A percentile compares a stretch with the other conserved stretches of the same genome.
Conservation (phyloP, 139 green algal species). For the Nannochloris sp. region DNA sequence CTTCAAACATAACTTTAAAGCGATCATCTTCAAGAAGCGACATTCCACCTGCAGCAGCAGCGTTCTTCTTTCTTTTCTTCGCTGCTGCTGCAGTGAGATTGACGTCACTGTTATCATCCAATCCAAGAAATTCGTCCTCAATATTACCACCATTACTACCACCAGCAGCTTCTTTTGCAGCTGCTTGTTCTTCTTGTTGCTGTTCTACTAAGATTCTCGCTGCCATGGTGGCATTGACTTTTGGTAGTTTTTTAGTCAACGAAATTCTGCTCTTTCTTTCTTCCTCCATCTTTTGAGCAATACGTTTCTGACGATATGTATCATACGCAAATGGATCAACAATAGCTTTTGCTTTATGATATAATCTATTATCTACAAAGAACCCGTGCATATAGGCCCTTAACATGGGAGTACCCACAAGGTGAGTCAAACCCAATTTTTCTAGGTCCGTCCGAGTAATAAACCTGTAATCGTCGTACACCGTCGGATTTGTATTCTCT, state of each 20-base stretch:
- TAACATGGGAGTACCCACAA: conserved; percentile 88
- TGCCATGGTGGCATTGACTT: conserved; percentile 70
- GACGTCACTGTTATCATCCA: too few relatives aligned
- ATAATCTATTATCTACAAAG: conserved; percentile 93
- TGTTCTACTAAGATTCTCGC: conserved; percentile 53
- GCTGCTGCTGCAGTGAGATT: too few relatives aligned
- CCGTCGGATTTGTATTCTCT: conserved; percentile 55
- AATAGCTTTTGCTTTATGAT: conserved; percentile 60
- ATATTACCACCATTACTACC: not conserved
- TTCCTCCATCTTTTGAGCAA: conserved; percentile 81
- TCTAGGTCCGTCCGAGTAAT: conserved; percentile 40
- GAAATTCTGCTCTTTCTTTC: conserved; percentile 77
- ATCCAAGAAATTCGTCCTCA: conserved; percentile 3
- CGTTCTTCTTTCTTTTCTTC: conserved; percentile 19
- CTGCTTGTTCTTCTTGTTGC: conserved; percentile 2
- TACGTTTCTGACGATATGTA: conserved; percentile 69
- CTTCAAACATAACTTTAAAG: conserved; percentile 73
- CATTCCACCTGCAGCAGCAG: conserved; percentile 1
- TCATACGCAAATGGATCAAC: conserved; percentile 86
- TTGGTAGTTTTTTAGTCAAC: conserved; percentile 73
- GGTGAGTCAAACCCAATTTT: conserved; percentile 81
- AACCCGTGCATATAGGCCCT: conserved; percentile 98
- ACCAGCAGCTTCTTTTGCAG: not conserved
- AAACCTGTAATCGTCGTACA: conserved; percentile 97
- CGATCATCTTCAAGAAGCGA: conserved; percentile 55